Evolutionary conservation across 2,329 filamentous ascomycete genomes (phyloP), one percentile per base, ranked within the genome.

Genomic region (Aschersonia sp.): DNA sequence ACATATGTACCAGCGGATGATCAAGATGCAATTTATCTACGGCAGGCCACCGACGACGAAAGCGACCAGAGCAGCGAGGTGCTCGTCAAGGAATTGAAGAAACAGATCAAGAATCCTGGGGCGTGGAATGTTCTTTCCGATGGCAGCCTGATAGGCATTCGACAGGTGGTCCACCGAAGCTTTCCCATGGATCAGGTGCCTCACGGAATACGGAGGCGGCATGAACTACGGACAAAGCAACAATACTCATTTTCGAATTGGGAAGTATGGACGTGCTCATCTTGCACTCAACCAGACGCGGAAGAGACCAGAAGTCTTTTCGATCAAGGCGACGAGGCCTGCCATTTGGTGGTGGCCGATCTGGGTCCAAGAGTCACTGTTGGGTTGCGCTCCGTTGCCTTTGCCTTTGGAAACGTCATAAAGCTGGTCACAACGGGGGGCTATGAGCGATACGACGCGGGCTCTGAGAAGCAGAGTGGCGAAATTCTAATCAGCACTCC

Each of bases 331-430:
- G 65, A 67, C 40, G 58, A 65, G 42, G 64, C 67, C 3, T 69
- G 73, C 2, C 71, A 78, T 49, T 68, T 89, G 4, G 77, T 86
- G 44, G 78, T 87, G 29, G 75, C 75, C 2, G 72, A 72, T 44
- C 66, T 84, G 1, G 85, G 85, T 0, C 84, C 84, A 0, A 75
- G 84, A 49, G 69, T 71, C 2, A 68, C 69, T 47, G 65, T 87
- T 1, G 84, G 84, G 9, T 72, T 75, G 45, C 71, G 73, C 44
- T 83, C 80, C 46, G 71, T 86, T 3, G 85, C 78, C 0, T 74
- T 89, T 31, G 82, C 75, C 0, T 78, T 89, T 50, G 85, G 84
- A 9, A 85, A 88, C 54, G 71, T 78, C 1, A 71, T 89, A 56
- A 89, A 88, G 63, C 66, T 89, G 46, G 73, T 89, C 48, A 78